Evolutionary conservation across 305 asterid genomes (phyloP), one percentile per base, ranked within the genome.

Genomic region (Petunia hybrid): DNA sequence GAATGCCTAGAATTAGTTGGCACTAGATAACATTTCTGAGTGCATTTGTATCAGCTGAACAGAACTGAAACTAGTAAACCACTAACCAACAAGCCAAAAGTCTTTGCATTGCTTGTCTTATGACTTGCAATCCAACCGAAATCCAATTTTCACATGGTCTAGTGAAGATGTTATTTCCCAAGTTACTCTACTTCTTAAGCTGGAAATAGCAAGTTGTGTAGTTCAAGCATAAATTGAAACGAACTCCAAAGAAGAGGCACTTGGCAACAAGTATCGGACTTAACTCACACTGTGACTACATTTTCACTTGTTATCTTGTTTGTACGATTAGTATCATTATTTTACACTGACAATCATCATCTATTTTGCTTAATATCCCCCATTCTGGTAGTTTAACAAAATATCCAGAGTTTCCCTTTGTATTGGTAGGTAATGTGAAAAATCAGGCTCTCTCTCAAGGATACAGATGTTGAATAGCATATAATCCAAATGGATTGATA

Each of bases 171-270:
- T 42, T 43, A 1, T 43, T n/a, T 69, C 57, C 41, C 1, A 16
- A 16, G 40, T 22, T 43, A 16, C 57, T 16, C 9, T 43, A 16
- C 57, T 16, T 41, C 56, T 16, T 16, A 69, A 16, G n/a, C 57
- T 69, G 57, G 40, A n/a, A 69, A 22, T 42, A 69, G 76, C 57
- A 69, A 69, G 48, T 69, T 16, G 76, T 43, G 22, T 43, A 22
- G 76, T 43, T 69, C 56, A 69, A 22, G 22, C 39, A 43, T 3
- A 16, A 10, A 43, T 4, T 43, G 48, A 53, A 43, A 43, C 76
- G 43, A 69, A 53, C 41, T 69, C 76, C 16, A 43, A 31, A 16
- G 16, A 56, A 70, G 77, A 70, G 77, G 38, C 10, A 45, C 59
- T 70, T 70, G 0, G 16, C 57, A 5, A 68, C 16, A 43, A 22